Evolutionary conservation across 2,329 filamentous ascomycete species (phyloP).

Genomic region (Calonectria pseudoreteaudii): DNA sequence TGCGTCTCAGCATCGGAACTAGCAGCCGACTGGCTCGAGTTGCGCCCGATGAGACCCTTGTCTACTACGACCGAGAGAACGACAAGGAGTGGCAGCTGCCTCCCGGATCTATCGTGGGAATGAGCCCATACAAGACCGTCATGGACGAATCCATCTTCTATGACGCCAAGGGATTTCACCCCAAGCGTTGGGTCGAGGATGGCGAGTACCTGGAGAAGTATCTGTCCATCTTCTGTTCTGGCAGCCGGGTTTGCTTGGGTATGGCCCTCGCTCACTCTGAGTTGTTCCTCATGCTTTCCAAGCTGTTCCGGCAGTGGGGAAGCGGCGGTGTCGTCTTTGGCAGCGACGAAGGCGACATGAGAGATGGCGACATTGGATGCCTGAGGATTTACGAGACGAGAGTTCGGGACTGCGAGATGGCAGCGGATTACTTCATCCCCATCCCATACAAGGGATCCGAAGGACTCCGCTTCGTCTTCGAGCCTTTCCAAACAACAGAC

Average conservation of each 20-base stretch:
- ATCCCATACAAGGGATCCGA: constrained; percentile 53
- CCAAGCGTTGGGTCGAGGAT: constrained; percentile 52
- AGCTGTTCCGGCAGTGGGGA: constrained; percentile 53
- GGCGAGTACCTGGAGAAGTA: constrained; percentile 49
- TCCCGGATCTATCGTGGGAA: constrained; percentile 50
- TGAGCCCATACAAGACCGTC: constrained; percentile 52
- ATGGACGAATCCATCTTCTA: constrained; percentile 49
- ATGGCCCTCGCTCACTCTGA: constrained; percentile 54
- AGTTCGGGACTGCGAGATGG: constrained; percentile 50
- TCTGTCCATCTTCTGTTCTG: constrained; percentile 50
- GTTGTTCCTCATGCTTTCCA: constrained; percentile 51
- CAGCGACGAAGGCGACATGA: constrained; percentile 46
- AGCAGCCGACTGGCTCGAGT: constrained; percentile 61
- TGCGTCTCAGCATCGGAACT: constrained; percentile 61
- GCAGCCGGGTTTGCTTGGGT: constrained; percentile 51
- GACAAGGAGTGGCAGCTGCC: constrained; percentile 46
- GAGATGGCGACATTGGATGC: constrained; percentile 48
- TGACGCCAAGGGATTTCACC: constrained; percentile 48
- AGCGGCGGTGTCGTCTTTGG: constrained; percentile 47
- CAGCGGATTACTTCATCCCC: constrained; percentile 53
- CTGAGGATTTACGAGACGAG: constrained; percentile 51
- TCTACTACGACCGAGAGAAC: constrained; percentile 43
- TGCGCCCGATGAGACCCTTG: constrained; percentile 53
- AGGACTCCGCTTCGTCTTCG: constrained; percentile 49
- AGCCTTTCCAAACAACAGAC: constrained; percentile 36